These are phyloP conservation scores for Karstenula rhodostoma DNA, from an alignment of 2,329 filamentous ascomycete species.

Conservation along the genomic window DNA sequence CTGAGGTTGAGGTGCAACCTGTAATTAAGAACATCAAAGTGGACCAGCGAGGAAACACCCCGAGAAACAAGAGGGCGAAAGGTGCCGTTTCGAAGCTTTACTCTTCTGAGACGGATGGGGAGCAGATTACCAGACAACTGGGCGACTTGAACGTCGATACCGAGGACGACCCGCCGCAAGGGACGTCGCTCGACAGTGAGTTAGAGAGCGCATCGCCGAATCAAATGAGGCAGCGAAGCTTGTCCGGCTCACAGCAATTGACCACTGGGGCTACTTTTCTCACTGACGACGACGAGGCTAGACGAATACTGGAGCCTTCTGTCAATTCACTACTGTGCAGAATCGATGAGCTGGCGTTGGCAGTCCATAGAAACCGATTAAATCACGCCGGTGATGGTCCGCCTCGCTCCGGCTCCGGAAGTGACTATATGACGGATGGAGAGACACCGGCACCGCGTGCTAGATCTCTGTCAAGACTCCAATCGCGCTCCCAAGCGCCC, in stretches of 20 bases:
- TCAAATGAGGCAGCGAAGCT: constrained; percentile 14
- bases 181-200: neutral
- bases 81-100: neutral
- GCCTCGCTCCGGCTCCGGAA: constrained; percentile 40
- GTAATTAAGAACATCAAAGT: neutral
- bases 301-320: constrained; percentile 70
- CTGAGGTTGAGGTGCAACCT: constrained; percentile 2
- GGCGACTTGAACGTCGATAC: neutral
- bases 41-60: neutral
- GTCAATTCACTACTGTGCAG: constrained; percentile 74
- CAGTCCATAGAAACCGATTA: constrained; percentile 72
- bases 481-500: constrained; percentile 20
- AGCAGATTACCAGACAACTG: neutral
- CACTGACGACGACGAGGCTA: constrained; percentile 74
- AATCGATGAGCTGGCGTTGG: constrained; percentile 73
- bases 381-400: constrained; percentile 52
- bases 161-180: neutral
- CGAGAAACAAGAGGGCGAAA: neutral
- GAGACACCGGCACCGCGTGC: constrained; percentile 30
- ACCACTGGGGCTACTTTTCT: constrained; percentile 63
- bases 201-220: neutral
- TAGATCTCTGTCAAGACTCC: constrained; percentile 25
- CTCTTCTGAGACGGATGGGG: constrained; percentile 4
- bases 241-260: constrained; percentile 19
- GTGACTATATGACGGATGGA: constrained; percentile 37